Percentiles rank a stretch among this genome's conserved stretches.
These are phyloP conservation scores for Suillus occidentalis DNA, from an alignment of 768 basidiomycete species.

Conservation along the genomic window DNA sequence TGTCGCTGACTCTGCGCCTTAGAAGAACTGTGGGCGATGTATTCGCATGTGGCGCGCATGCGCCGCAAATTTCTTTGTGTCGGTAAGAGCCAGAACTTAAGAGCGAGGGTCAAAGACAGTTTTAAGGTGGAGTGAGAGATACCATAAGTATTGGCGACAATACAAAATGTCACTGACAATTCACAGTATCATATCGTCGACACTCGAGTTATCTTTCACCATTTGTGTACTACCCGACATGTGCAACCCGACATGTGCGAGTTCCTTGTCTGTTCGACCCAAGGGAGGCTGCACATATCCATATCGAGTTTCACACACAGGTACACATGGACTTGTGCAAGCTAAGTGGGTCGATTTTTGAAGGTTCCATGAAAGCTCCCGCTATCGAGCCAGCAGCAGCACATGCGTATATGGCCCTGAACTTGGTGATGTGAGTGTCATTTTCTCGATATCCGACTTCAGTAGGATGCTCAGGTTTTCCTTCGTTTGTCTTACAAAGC, in stretches of 20 bases:
- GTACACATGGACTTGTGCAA: not conserved
- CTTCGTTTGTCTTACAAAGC: not conserved
- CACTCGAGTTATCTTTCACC: not conserved
- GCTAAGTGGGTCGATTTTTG: not conserved
- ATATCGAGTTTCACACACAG: not conserved
- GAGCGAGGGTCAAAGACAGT: constrained; percentile 34
- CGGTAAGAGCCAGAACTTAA: constrained; percentile 32
- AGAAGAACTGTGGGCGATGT: constrained; percentile 52
- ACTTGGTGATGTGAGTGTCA: not conserved
- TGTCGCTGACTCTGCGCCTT: not conserved
- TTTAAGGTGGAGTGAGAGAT: constrained; percentile 16
- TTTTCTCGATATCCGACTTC: not conserved
- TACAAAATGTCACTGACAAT: not conserved
- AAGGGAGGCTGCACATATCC: not conserved
- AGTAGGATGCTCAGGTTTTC: not conserved
- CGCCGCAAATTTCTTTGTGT: constrained; percentile 51
- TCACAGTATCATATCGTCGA: not conserved
- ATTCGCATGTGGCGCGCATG: constrained; percentile 59
- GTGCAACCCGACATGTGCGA: too few relatives aligned
- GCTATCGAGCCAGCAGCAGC: not conserved
- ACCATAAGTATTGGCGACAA: not conserved
- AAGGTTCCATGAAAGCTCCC: not conserved
- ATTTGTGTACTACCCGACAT: not conserved
- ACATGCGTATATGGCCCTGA: not conserved
- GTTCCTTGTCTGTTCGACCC: not conserved